Evolutionary conservation across 768 basidiomycete species (phyloP), one percentile per base, ranked within the genome.

Genomic region (Brasilioporus rufonigricans): DNA sequence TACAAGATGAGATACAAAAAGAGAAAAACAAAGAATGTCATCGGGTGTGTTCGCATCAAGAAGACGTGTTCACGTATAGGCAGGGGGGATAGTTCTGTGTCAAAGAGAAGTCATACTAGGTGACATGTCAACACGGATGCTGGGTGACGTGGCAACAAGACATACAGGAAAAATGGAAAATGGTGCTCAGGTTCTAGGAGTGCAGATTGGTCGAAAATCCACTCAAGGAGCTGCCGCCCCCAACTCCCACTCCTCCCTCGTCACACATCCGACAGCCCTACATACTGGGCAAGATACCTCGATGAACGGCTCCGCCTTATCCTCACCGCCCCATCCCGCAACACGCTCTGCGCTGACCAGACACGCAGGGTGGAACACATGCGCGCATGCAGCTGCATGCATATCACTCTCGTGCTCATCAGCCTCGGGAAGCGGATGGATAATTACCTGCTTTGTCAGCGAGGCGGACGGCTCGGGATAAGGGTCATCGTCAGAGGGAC

Each of bases 251-350:
- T 87, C 86, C 14, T 66, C 73, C 65, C 76, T 77, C 33, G 76
- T 73, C 19, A 91, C 77, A 52, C 70, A 75, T 16, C 90, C 90
- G n/a, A 76, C 74, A 36, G 78, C 77, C 45, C 88, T 69, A 63
- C 90, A 92, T 8, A 87, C 79, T 1, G 87, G 85, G 67, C 90
- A 91, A 18, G 81, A 80, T n/a, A 90, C 86, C 65, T 87, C 82
- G 0, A 89, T 82, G 21, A 65, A 63, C 14, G 65, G 68, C 23
- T 65, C 68, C 43, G 74, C 68, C 50, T 66, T 69, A 32, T 73
- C 76, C 50, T 80, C 77, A 13, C 74, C 78, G 23, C 84, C 86
- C 72, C 79, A 80, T n/a, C 85, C 75, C 13, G 85, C 80, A 16
- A 76, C 85, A 56, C 82, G 83, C 76, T 74, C 89, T 56, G 78